Evolutionary conservation across 2,329 filamentous ascomycete species (phyloP).

Genomic region (Dothistroma pini): DNA sequence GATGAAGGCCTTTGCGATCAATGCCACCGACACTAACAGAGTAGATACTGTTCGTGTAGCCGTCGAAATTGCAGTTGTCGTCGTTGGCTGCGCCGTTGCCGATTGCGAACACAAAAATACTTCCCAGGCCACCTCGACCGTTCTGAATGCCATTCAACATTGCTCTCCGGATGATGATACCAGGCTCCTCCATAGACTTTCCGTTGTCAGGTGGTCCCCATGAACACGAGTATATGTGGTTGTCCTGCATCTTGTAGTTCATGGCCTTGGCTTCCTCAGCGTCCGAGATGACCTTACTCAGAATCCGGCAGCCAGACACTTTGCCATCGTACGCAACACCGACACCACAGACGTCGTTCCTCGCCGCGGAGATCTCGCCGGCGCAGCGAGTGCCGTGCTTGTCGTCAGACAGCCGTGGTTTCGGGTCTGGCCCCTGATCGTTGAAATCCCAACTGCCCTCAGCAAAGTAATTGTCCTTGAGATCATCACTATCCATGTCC

Average conservation of each 20-base stretch:
- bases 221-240: constrained; percentile 97
- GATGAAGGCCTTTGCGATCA: constrained; percentile 80
- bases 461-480: constrained; percentile 91
- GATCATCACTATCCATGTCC: constrained; percentile 90
- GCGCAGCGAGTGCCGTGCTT: constrained; percentile 90
- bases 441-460: constrained; percentile 96
- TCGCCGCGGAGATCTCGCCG: constrained; percentile 88
- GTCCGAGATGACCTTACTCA: constrained; percentile 86
- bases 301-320: constrained; percentile 86
- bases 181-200: constrained; percentile 87
- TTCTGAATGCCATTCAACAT: constrained; percentile 92
- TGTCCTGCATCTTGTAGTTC: constrained; percentile 87
- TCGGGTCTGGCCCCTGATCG: constrained; percentile 72
- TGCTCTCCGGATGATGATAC: constrained; percentile 79
- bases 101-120: constrained; percentile 94
- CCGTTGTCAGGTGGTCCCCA: constrained; percentile 98
- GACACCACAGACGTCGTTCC: constrained; percentile 90
- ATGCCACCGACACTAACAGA: constrained; percentile 95
- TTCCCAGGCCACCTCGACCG: constrained; percentile 76
- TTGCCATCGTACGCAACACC: constrained; percentile 91
- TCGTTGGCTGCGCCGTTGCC: constrained; percentile 84
- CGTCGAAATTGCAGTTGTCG: constrained; percentile 99
- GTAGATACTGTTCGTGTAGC: constrained; percentile 99
- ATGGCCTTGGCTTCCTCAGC: constrained; percentile 88
- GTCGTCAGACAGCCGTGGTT: constrained; percentile 79